Evolutionary conservation across 495 filamentous ascomycete species (phyloP), one percentile per base, ranked within the genome.

Genomic region (Trichoderma reesei): DNA sequence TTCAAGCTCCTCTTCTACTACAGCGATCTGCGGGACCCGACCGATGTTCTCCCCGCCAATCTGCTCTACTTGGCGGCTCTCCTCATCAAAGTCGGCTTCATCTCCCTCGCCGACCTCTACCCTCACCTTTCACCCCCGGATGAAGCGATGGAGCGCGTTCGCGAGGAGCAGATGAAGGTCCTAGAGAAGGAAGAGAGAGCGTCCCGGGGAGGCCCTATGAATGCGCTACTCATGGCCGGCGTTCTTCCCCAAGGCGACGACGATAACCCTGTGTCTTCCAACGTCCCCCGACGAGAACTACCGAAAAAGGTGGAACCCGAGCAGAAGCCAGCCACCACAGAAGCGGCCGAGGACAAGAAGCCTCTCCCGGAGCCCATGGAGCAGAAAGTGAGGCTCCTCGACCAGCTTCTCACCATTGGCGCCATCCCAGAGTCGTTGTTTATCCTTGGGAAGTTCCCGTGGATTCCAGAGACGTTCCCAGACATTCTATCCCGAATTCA

Each of bases 1-100:
- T 98, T 99, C 82, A 99, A 99, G 72, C 84, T 99, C 59, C 89
- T 91, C 37, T 97, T 96, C 76, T 99, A 99, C 70, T 81, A 84
- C 37, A 89, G 88, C 7, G 78, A 83, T 8, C 90, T 89, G 39
- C 83, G 90, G 41, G 81, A 82, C 6, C 60, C 68, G n/a, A 71
- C 74, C 4, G 92, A 95, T 67, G 75, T 82, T 11, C 78, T 97
- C 5, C 93, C 95, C 0, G 86, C 92, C 54, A 98, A 98, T 69
- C 82, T 99, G 13, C 89, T 97, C 59, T 92, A 91, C 65, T 85
- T 98, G 7, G 86, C 91, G 1, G 91, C 95, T 0, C 78, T 98
- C 34, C 83, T 99, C 44, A 96, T 99, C 75, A 98, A 98, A 74
- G 88, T 96, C 60, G 95, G 95, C 31, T 98, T 99, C 73, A 91